These are phyloP conservation scores for Penicillium steckii DNA, from an alignment of 495 filamentous ascomycete species.

Conservation along the genomic window DNA sequence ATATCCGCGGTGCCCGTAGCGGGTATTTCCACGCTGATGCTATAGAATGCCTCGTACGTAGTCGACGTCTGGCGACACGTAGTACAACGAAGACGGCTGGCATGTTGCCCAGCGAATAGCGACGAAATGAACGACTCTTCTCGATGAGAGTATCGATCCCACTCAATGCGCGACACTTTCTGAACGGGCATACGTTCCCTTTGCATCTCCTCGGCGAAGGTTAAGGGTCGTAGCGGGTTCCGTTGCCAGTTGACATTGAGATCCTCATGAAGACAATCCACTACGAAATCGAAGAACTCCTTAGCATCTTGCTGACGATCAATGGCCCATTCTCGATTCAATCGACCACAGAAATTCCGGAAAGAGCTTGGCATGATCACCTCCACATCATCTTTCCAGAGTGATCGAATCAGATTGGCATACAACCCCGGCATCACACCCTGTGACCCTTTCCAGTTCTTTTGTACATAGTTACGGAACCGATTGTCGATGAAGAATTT, in stretches of 20 bases:
- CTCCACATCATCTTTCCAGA: constrained; percentile 71
- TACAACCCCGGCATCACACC: constrained; percentile 77
- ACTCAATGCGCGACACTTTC: constrained; percentile 62
- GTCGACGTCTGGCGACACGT: constrained; percentile 66
- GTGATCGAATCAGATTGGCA: constrained; percentile 68
- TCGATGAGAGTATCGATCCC: constrained; percentile 66
- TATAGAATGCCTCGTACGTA: constrained; percentile 71
- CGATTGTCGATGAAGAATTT: constrained; percentile 61
- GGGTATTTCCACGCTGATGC: constrained; percentile 66
- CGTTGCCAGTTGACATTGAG: constrained; percentile 65
- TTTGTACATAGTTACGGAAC: constrained; percentile 57
- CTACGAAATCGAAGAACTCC: constrained; percentile 72
- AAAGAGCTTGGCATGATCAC: constrained; percentile 53
- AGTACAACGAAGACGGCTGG: constrained; percentile 60
- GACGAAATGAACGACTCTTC: constrained; percentile 65
- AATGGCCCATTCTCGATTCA: constrained; percentile 59
- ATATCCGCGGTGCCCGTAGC: constrained; percentile 50
- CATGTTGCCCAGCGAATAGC: constrained; percentile 72
- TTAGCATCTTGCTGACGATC: constrained; percentile 75
- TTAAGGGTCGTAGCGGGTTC: constrained; percentile 57
- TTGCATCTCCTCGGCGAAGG: constrained; percentile 57
- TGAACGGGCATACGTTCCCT: constrained; percentile 62
- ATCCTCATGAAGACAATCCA: constrained; percentile 74
- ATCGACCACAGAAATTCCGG: constrained; percentile 55
- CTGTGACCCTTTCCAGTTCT: constrained; percentile 69